Conservation (phyloP, 331 rosid species). For the Quercus phellos region DNA sequence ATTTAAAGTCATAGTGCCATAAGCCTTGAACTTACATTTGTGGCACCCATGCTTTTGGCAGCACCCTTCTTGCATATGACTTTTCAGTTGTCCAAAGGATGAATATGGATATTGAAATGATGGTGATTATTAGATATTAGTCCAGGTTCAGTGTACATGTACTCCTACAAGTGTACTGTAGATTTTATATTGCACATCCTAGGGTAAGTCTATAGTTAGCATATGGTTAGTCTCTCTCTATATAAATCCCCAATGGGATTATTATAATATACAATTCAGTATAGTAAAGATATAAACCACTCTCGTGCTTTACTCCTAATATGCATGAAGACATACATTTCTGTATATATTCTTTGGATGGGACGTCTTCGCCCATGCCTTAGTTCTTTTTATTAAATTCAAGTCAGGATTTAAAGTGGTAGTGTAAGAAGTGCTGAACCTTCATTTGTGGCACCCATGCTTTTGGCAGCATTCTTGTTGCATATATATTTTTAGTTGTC, state of each 20-base stretch:
- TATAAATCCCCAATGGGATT: no score
- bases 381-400: background rate
- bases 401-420: background rate
- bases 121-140: background rate
- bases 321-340: background rate
- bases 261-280: no score
- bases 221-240: no score
- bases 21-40: background rate
- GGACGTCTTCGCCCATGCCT: background rate
- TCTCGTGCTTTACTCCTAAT: background rate
- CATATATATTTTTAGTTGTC: background rate
- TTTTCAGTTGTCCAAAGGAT: background rate
- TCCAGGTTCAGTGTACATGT: no score
- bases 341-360: background rate
- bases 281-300: no score
- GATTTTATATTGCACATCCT: no score
- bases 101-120: background rate
- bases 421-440: background rate
- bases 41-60: background rate
- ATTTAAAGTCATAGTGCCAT: background rate
- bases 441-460: background rate
- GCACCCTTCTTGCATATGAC: background rate
- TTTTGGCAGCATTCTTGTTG: background rate
- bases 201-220: no score
- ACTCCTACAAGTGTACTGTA: no score